Base-by-base conservation (phyloP, 2,329 filamentous ascomycete genomes). In the Fusarium proliferatum region DNA sequence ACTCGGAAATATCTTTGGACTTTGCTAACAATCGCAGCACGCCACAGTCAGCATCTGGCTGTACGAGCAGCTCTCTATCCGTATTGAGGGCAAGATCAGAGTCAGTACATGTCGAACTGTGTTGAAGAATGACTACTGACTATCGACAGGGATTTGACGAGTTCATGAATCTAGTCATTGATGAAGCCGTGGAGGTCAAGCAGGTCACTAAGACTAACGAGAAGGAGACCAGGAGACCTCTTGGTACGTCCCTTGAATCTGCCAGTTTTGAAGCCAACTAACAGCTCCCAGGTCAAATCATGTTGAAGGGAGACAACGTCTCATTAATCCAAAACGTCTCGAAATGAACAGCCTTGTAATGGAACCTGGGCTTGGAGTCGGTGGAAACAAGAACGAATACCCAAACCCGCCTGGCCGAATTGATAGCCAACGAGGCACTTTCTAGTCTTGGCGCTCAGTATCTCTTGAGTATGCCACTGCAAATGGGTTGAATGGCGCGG, bases 81-180 rank as follows among this genome's bases (percentile, higher is more conserved):
- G 96, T 69, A 98, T 99, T 80, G 95, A 98, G 85, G 96, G 96
- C 71, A 97, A 96, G 86, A 97, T 99, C 76, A 90, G 96, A 80
- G 96, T 97, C 83, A 73, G 91, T 83, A 46, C n/a, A 38, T 6
- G n/a, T 34, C 9, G 9, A 21, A 45, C 41, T 34, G 30, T 36
- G 33, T 23, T 28, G 21, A 28, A 11, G 26, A n/a, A 30, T 28
- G 49, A 19, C 9, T 43, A 23, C 67, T 77, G 46, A 64, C 48
- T 28, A 41, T 45, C 4, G n/a, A 7, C 12, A 97, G 95, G 95
- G 96, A 19, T 99, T 99, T 77, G 96, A 99, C 82, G 96, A 99
- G 84, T 99, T 98, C 86, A 98, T 99, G 95, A 99, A 99, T 85
- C 87, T 99, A 56, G 96, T 98, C 43, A 89, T 97, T 75, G 96